Conservation (phyloP, 176 grass and related monocot genomes). For the Aegilops bicornis region DNA sequence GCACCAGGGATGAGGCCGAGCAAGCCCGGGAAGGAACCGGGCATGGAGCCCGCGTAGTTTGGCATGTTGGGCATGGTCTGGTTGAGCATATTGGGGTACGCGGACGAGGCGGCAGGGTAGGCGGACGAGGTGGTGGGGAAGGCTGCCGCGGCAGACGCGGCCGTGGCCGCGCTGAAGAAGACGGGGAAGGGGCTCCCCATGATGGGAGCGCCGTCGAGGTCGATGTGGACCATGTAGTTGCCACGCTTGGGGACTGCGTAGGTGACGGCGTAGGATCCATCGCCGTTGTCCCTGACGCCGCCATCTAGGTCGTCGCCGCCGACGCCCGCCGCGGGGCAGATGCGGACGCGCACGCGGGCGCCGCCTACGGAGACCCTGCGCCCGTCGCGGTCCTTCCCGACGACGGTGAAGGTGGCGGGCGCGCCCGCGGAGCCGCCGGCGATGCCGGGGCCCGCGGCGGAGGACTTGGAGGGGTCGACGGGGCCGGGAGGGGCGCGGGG, state of each 20-base stretch:
- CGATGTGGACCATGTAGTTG: conserved; percentile 88
- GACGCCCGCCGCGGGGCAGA: conserved; percentile 62
- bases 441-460: conserved; percentile 66
- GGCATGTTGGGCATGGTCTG: conserved; percentile 99
- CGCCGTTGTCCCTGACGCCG: conserved; percentile 71
- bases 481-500: conserved; percentile 49
- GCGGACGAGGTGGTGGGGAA: conserved; percentile 12
- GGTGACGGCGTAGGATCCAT: conserved; percentile 76
- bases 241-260: conserved; percentile 84
- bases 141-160: conserved; percentile 9
- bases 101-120: not conserved
- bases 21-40: conserved; percentile 54
- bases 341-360: conserved; percentile 47
- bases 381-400: conserved; percentile 64
- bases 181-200: conserved; percentile 96
- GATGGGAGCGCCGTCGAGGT: conserved; percentile 61
- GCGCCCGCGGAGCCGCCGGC: conserved; percentile 56
- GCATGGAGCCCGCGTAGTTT: conserved; percentile 62
- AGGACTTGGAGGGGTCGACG: conserved; percentile 66
- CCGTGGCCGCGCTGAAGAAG: conserved; percentile 68
- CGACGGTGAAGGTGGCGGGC: conserved; percentile 58
- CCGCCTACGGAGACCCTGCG: conserved; percentile 55
- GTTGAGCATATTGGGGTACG: conserved; percentile 86
- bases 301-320: conserved; percentile 66
- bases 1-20: conserved; percentile 54